These are phyloP conservation scores for Penicillium palitans DNA, from an alignment of 2,329 filamentous ascomycete genomes.

Conservation along the genomic window DNA sequence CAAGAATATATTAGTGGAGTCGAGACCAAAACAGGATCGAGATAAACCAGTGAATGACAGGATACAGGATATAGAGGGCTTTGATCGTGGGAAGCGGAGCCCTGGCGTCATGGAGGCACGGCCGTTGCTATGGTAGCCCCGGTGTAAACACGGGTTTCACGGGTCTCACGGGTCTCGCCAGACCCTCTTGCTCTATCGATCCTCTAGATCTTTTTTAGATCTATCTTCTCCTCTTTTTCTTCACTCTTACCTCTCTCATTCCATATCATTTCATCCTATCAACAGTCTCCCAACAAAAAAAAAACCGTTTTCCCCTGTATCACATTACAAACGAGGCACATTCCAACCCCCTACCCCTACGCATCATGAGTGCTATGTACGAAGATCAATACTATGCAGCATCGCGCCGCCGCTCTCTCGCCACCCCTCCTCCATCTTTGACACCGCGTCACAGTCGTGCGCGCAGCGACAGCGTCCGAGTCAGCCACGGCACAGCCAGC, in stretches of 20 bases:
- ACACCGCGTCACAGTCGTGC: constrained; percentile 49
- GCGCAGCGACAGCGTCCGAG: constrained; percentile 61
- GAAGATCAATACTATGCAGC: constrained; percentile 54
- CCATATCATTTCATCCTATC: constrained; percentile 1
- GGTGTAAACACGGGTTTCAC: constrained; percentile 37
- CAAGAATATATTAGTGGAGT: constrained; percentile 18
- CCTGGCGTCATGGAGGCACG: constrained; percentile 25
- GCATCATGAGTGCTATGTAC: constrained; percentile 39
- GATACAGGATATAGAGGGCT: constrained; percentile 11
- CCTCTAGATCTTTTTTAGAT: constrained; percentile 21
- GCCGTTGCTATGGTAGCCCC: constrained; percentile 40
- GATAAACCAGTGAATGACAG: constrained; percentile 7
- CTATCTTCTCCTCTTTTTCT: constrained; percentile 10
- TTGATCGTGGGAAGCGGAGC: constrained; percentile 17
- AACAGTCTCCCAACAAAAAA: not conserved
- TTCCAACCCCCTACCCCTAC: constrained; percentile 20
- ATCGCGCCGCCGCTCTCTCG: constrained; percentile 58
- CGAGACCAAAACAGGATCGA: constrained; percentile 14
- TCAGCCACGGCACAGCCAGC: constrained; percentile 87
- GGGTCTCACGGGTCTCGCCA: constrained; percentile 16
- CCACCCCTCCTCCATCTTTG: constrained; percentile 41
- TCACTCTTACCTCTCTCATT: constrained; percentile 2
- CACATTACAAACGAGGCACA: constrained; percentile 16
- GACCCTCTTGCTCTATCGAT: constrained; percentile 23
- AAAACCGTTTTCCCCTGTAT: not conserved